A percentile compares a stretch with the other conserved stretches of the same genome.
phyloP scores from a whole-genome alignment of 2,329 filamentous ascomycete genomes.

The Thermoascus crustaceus region DNA sequence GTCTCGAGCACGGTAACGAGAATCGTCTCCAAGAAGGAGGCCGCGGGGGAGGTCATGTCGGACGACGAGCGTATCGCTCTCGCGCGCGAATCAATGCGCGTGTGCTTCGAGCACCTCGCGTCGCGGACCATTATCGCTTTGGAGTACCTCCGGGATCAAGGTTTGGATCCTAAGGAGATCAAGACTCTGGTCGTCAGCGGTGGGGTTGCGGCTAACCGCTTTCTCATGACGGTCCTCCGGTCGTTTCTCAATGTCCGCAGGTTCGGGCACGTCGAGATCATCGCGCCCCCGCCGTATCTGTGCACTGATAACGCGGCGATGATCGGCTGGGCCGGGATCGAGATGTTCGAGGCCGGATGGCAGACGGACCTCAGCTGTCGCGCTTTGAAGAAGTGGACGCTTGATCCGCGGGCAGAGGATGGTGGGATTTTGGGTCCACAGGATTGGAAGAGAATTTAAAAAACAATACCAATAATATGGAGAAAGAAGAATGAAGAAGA shows the following conservation, averaged over 20 bases:
- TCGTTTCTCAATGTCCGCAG: conserved; percentile 60
- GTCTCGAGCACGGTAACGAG: conserved; percentile 58
- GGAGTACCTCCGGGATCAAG: conserved; percentile 24
- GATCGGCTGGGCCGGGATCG: conserved; percentile 88
- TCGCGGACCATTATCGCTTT: conserved; percentile 66
- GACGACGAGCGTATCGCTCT: conserved; percentile 58
- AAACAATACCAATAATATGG: no score
- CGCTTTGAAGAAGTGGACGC: conserved; percentile 62
- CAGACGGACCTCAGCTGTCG: conserved; percentile 52
- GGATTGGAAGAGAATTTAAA: conserved; percentile 41
- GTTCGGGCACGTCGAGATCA: conserved; percentile 51
- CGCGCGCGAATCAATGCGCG: conserved; percentile 65
- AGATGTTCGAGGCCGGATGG: conserved; percentile 82
- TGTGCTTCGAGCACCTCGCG: conserved; percentile 80
- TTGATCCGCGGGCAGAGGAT: conserved; percentile 54
- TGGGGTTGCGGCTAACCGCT: conserved; percentile 80
- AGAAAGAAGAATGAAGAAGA: conserved; percentile 1
- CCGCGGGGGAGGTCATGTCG: conserved; percentile 31
- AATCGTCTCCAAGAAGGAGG: conserved; percentile 38
- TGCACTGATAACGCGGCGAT: conserved; percentile 97
- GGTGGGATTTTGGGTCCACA: conserved; percentile 59
- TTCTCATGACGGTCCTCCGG: conserved; percentile 59
- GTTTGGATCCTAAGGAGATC: conserved; percentile 25
- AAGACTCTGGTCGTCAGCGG: conserved; percentile 73
- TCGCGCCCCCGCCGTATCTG: conserved; percentile 65